Conservation (phyloP, 345 rosid species). For the Linum lewisii region DNA sequence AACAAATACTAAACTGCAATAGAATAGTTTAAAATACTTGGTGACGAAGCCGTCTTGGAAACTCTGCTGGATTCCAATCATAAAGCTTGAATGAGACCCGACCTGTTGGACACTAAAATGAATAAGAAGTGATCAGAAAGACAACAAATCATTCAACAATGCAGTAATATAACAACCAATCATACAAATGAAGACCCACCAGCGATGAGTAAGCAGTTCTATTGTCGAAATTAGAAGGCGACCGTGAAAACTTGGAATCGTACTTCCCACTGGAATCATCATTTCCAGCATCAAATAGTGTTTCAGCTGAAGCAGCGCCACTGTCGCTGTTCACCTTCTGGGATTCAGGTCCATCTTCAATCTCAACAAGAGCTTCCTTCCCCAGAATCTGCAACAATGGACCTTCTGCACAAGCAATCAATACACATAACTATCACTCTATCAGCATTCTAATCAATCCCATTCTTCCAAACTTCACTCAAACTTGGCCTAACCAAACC, state of each 20-base stretch:
- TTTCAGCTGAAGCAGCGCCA: conserved; percentile 44
- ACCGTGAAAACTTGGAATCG: conserved; percentile 40
- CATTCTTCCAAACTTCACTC: neutral
- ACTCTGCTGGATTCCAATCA: conserved; percentile 99
- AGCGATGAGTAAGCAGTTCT: conserved; percentile 62
- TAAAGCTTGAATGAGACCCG: conserved; percentile 96
- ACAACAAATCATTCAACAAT: conserved; percentile 15
- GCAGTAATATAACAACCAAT: conserved; percentile 7
- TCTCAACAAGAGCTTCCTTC: conserved; percentile 47
- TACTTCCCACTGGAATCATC: conserved; percentile 50
- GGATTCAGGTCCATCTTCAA: conserved; percentile 43
- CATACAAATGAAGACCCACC: conserved; percentile 41
- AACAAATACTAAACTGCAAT: conserved; percentile 58
- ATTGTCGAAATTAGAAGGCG: conserved; percentile 51
- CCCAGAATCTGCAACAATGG: conserved; percentile 32
- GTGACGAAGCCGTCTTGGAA: conserved; percentile 96
- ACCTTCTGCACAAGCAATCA: conserved; percentile 7
- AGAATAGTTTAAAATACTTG: conserved; percentile 72
- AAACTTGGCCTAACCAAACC: conserved; percentile 28
- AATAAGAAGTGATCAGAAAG: conserved; percentile 1
- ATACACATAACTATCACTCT: neutral
- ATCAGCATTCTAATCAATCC: neutral
- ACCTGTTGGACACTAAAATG: conserved; percentile 85
- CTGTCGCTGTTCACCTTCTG: conserved; percentile 48
- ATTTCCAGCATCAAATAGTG: conserved; percentile 37